phyloP scores from a whole-genome alignment of 2,329 filamentous ascomycete species.

The Rutstroemia sydowiana region DNA sequence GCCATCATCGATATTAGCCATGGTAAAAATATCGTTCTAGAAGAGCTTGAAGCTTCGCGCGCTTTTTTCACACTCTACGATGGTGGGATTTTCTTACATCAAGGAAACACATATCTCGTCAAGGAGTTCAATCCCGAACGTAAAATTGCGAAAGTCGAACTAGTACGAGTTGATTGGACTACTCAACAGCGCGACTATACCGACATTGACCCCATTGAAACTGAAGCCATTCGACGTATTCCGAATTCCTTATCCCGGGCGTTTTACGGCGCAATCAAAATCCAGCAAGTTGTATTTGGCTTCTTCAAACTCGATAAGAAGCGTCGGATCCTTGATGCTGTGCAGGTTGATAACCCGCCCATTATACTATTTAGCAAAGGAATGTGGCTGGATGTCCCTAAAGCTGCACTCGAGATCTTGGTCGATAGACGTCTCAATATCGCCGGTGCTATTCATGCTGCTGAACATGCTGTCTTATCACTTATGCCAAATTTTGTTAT shows the following conservation, averaged over 20 bases:
- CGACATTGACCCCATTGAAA: constrained; percentile 88
- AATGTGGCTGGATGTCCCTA: constrained; percentile 92
- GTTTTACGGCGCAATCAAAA: constrained; percentile 80
- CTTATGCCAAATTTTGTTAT: constrained; percentile 89
- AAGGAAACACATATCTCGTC: constrained; percentile 88
- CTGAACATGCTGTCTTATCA: constrained; percentile 82
- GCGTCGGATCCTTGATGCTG: constrained; percentile 79
- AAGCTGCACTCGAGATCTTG: constrained; percentile 70
- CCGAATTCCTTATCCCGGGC: constrained; percentile 56
- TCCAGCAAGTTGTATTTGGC: constrained; percentile 84
- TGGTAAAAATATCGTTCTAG: constrained; percentile 74
- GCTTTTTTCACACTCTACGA: constrained; percentile 96
- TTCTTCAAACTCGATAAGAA: constrained; percentile 95
- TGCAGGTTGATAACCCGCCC: constrained; percentile 88
- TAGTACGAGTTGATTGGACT: constrained; percentile 89
- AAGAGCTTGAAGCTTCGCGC: constrained; percentile 93
- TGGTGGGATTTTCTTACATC: constrained; percentile 92
- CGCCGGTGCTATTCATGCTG: constrained; percentile 86
- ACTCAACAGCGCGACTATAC: constrained; percentile 90
- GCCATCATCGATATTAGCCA: constrained; percentile 86
- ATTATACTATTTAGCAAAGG: constrained; percentile 80
- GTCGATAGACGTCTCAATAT: constrained; percentile 66
- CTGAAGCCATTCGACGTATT: constrained; percentile 75
- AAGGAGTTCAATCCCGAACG: constrained; percentile 77
- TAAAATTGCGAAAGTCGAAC: constrained; percentile 78